Evolutionary conservation across 2,329 filamentous ascomycete species (phyloP).

Genomic region (Lasiodiplodia theobromae): DNA sequence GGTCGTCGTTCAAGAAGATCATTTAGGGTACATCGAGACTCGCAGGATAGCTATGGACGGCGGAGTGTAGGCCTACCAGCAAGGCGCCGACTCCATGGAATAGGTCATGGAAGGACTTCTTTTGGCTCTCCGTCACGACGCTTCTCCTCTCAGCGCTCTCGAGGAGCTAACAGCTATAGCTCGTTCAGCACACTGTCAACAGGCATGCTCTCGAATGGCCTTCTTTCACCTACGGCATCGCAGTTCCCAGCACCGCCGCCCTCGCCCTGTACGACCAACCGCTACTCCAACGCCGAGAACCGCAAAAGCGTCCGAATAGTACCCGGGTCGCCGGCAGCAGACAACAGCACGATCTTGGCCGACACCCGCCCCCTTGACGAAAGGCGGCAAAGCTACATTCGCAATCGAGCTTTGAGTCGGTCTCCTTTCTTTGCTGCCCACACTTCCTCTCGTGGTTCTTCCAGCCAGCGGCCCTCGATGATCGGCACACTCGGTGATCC

Average conservation of each 20-base stretch:
- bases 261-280: slow-evolving; percentile 37
- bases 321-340: slow-evolving; percentile 38
- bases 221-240: slow-evolving; percentile 46
- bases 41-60: slow-evolving; percentile 36
- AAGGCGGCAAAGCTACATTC: slow-evolving; percentile 52
- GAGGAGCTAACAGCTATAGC: slow-evolving; percentile 44
- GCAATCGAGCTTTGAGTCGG: slow-evolving; percentile 48
- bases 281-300: slow-evolving; percentile 38
- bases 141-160: slow-evolving; percentile 6
- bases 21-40: slow-evolving; percentile 28
- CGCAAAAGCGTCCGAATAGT: slow-evolving; percentile 47
- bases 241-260: slow-evolving; percentile 46
- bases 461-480: slow-evolving; percentile 30
- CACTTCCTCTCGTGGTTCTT: slow-evolving; percentile 40
- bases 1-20: slow-evolving; percentile 25
- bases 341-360: slow-evolving; percentile 39
- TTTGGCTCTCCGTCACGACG: slow-evolving; percentile 25
- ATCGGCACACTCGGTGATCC: slow-evolving; percentile 23
- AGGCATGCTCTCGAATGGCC: slow-evolving; percentile 39
- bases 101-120: slow-evolving; percentile 41
- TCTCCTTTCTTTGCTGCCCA: slow-evolving; percentile 50
- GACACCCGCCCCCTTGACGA: slow-evolving; percentile 49
- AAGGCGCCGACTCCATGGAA: slow-evolving; percentile 42
- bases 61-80: slow-evolving; percentile 39
- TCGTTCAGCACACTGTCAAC: slow-evolving; percentile 50